Evolutionary conservation across 305 asterid species (phyloP), one percentile per base, ranked within the genome.

Genomic region (Fraxinus floribunda): DNA sequence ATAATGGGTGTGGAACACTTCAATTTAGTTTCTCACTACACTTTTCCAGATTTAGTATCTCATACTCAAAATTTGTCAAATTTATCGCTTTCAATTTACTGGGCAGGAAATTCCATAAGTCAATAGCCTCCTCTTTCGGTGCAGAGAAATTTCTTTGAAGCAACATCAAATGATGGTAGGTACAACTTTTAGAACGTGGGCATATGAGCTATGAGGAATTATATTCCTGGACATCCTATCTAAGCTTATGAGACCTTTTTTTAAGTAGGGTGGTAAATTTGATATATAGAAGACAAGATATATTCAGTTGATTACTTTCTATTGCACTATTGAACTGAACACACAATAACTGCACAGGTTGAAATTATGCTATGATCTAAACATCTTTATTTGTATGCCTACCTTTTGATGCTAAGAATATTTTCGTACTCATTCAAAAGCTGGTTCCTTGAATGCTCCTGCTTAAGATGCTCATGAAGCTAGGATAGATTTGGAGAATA

Each of bases 21-120:
- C 35, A 44, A 35, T 44, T 83, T 41, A 1, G 4, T 76, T 76
- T 71, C 41, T 34, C 30, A 2, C 32, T 57, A 4, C 64, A 68
- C 46, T n/a, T 70, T 57, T 38, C 72, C 72, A 29, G 86, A 35
- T 44, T 83, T 41, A 1, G 4, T 74, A 68, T 71, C 41, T 34
- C 72, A 71, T 68, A 75, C 80, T 24, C 73, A 34, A 62, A 16
- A 8, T 30, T 35, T 52, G 30, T n/a, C 29, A 32, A 77, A 36
- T 83, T 24, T 73, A n/a, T 79, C 4, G 1, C 1, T 78, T 72
- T 71, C 36, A 16, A 55, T 80, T 76, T 64, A 79, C 75, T 81
- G 85, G 83, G 35, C 94, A 93, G 98, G 91, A 88, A 89, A 83
- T 90, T 41, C 39, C 39, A 35, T 2, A 1, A 35, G 39, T 35